These are phyloP conservation scores for Solanum ossicruentum DNA, from an alignment of 257 asterid species.

Conservation along the genomic window DNA sequence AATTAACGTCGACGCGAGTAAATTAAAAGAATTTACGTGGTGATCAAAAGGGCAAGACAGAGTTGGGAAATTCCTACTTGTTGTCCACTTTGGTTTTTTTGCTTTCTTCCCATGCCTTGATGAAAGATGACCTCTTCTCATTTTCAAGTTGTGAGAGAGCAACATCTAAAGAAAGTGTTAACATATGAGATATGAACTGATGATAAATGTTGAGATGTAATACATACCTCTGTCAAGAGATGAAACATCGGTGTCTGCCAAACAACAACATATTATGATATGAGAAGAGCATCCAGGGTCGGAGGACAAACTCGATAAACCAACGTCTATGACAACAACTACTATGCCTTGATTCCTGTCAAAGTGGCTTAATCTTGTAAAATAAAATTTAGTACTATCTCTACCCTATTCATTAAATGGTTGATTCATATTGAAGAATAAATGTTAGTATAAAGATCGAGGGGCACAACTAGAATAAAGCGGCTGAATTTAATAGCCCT, in stretches of 20 bases:
- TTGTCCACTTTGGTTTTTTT: conserved; percentile 62
- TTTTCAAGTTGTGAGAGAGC: conserved; percentile 60
- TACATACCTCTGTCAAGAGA: conserved; percentile 49
- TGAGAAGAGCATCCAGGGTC: neutral
- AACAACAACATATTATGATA: neutral
- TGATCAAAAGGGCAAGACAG: neutral
- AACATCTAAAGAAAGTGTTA: conserved; percentile 27
- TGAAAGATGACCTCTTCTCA: conserved; percentile 46
- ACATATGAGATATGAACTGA: neutral
- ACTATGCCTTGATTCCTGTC: neutral
- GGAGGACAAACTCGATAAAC: neutral
- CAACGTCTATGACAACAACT: neutral
- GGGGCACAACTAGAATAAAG: too few relatives aligned
- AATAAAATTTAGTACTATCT: neutral
- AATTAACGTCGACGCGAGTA: neutral
- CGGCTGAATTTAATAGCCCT: too few relatives aligned
- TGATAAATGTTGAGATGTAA: neutral
- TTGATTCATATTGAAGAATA: neutral
- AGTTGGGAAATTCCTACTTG: conserved; percentile 28
- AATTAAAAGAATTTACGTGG: neutral
- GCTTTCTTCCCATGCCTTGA: conserved; percentile 81
- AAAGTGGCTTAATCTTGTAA: neutral
- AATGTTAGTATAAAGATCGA: too few relatives aligned
- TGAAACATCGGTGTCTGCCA: neutral
- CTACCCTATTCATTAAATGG: neutral